Conservation (phyloP, 2,329 filamentous ascomycete genomes). For the Sodiomyces alkalinus region DNA sequence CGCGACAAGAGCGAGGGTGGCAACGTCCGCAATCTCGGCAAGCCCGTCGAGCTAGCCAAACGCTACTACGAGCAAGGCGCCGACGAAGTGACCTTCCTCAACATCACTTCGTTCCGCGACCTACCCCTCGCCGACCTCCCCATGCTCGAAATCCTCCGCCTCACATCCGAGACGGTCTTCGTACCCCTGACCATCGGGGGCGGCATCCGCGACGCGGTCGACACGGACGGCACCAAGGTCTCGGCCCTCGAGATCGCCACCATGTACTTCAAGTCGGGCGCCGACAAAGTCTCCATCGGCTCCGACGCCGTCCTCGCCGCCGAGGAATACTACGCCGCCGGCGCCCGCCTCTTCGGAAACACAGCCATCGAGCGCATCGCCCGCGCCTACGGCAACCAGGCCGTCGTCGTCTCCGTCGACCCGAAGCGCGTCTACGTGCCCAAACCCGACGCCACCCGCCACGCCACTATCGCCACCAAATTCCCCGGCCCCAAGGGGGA, state of each 20-base stretch:
- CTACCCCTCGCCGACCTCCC: slow-evolving; percentile 82
- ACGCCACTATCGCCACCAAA: slow-evolving; percentile 55
- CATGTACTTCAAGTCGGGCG: slow-evolving; percentile 94
- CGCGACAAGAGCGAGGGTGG: slow-evolving; percentile 61
- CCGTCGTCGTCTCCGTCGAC: slow-evolving; percentile 90
- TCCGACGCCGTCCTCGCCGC: slow-evolving; percentile 88
- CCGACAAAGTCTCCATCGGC: slow-evolving; percentile 95
- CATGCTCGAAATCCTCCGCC: slow-evolving; percentile 86
- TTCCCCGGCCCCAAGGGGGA: slow-evolving; percentile 63
- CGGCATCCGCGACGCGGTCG: slow-evolving; percentile 83
- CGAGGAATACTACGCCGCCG: slow-evolving; percentile 70
- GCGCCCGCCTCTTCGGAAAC: slow-evolving; percentile 54
- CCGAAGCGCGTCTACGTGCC: slow-evolving; percentile 82
- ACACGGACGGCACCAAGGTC: slow-evolving; percentile 75
- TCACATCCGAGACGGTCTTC: slow-evolving; percentile 81
- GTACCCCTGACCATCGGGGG: slow-evolving; percentile 92
- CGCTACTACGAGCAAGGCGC: slow-evolving; percentile 94
- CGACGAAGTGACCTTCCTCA: slow-evolving; percentile 93
- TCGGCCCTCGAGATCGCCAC: slow-evolving; percentile 84
- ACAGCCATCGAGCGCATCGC: slow-evolving; percentile 96
- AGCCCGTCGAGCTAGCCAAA: slow-evolving; percentile 87
- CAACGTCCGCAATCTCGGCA: slow-evolving; percentile 78
- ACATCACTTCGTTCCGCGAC: slow-evolving; percentile 96
- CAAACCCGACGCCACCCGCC: slow-evolving; percentile 54
- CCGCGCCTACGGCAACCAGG: slow-evolving; percentile 85